Percentiles rank a stretch among this genome's conserved stretches.
Conservation (phyloP, 345 rosid species). For the Aegle marmelos region DNA sequence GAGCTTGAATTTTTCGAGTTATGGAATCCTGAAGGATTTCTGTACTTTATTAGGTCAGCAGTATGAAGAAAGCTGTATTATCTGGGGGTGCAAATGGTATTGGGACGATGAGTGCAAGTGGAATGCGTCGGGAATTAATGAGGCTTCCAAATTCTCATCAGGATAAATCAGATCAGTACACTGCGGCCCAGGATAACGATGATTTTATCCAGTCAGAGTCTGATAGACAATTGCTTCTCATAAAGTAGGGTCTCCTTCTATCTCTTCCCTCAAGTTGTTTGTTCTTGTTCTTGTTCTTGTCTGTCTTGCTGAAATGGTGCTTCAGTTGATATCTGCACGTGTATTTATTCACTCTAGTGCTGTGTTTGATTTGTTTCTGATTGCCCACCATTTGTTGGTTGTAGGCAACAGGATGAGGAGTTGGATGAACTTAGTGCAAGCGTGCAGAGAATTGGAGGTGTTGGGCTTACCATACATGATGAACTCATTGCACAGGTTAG, state of each 20-base stretch:
- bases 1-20: background rate
- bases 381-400: constrained; percentile 1
- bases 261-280: background rate
- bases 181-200: constrained; percentile 50
- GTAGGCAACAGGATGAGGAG: constrained; percentile 95
- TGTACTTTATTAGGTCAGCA: constrained; percentile 51
- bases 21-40: constrained; percentile 15
- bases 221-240: constrained; percentile 90
- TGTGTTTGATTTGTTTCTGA: background rate
- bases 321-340: background rate
- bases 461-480: constrained; percentile 97
- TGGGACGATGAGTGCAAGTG: constrained; percentile 46
- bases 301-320: background rate
- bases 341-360: background rate
- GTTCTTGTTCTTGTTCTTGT: background rate
- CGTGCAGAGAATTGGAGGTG: constrained; percentile 89
- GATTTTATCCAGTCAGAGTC: constrained; percentile 87
- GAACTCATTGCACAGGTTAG: constrained; percentile 86
- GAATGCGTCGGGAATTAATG: constrained; percentile 78
- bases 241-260: constrained; percentile 51
- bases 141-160: constrained; percentile 69
- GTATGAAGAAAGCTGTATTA: constrained; percentile 65
- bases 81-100: constrained; percentile 50
- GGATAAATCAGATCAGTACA: constrained; percentile 56
- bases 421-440: constrained; percentile 92